phyloP scores from a whole-genome alignment of 805 yeast genomes.

The Blastobotrys terrestris region DNA sequence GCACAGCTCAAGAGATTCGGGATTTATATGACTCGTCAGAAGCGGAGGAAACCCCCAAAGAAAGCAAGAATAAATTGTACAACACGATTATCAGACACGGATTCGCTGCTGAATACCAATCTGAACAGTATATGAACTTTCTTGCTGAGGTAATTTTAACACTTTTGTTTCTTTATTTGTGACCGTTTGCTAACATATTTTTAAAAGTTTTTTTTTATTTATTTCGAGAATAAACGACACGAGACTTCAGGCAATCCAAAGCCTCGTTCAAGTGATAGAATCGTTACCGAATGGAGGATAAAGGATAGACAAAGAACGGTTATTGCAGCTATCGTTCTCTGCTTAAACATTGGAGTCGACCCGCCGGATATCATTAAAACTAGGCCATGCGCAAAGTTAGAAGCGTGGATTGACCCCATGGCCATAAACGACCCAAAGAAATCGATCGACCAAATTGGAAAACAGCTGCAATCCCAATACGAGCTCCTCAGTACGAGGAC shows the following conservation, averaged over 20 bases:
- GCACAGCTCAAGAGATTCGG: not conserved
- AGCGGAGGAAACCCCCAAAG: not conserved
- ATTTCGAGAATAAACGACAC: conserved; percentile 89
- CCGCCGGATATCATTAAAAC: conserved; percentile 95
- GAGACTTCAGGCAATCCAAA: conserved; percentile 79
- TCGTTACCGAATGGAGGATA: conserved; percentile 84
- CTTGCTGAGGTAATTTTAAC: conserved; percentile 36
- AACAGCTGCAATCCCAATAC: conserved; percentile 78
- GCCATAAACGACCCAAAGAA: conserved; percentile 77
- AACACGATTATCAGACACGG: conserved; percentile 49
- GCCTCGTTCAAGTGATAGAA: conserved; percentile 43
- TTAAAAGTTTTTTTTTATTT: conserved; percentile 72
- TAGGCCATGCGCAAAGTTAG: conserved; percentile 84
- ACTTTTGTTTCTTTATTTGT: not conserved
- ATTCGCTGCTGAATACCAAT: conserved; percentile 49
- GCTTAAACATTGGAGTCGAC: conserved; percentile 90
- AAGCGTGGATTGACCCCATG: conserved; percentile 91
- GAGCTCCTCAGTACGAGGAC: conserved; percentile 84
- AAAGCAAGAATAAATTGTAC: conserved; percentile 17
- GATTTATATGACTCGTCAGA: not conserved
- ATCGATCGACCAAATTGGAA: conserved; percentile 88
- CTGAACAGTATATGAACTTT: conserved; percentile 42
- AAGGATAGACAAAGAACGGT: conserved; percentile 89
- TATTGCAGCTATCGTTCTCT: conserved; percentile 84
- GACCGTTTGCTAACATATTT: not conserved